Percentiles rank a stretch among this genome's conserved stretches.
phyloP scores from a whole-genome alignment of 805 yeast genomes.

The Lipomyces japonicus region DNA sequence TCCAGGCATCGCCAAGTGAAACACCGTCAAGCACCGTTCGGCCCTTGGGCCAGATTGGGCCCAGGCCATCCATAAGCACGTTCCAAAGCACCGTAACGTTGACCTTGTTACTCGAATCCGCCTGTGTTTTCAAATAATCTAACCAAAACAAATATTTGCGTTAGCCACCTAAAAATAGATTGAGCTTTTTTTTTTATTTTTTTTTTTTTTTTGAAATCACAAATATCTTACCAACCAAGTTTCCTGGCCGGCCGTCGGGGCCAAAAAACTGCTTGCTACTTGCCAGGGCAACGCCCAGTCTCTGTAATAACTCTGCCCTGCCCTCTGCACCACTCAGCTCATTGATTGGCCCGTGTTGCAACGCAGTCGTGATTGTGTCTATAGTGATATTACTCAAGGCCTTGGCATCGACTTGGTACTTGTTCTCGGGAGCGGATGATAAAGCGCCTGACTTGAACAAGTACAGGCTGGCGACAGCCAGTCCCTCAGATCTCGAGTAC shows the following conservation, averaged over 20 bases:
- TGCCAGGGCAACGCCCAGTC: constrained; percentile 48
- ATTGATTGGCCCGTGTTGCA: constrained; percentile 50
- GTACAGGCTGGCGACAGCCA: constrained; percentile 58
- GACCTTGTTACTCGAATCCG: constrained; percentile 36
- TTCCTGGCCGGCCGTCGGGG: constrained; percentile 50
- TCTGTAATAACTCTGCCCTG: constrained; percentile 45
- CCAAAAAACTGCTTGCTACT: constrained; percentile 46
- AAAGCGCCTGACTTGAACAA: constrained; percentile 52
- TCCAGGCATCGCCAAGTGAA: constrained; percentile 64
- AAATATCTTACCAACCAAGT: constrained; percentile 38
- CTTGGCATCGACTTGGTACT: constrained; percentile 46
- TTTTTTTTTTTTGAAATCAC: background rate
- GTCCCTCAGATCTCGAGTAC: constrained; percentile 54
- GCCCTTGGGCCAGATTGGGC: constrained; percentile 54
- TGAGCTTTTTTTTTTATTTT: background rate
- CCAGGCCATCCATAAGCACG: constrained; percentile 53
- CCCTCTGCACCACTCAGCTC: constrained; percentile 56
- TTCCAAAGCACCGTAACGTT: constrained; percentile 52
- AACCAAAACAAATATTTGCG: background rate
- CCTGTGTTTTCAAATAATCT: constrained; percentile 44
- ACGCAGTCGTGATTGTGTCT: constrained; percentile 41
- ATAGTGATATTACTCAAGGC: constrained; percentile 41
- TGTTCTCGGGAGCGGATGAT: constrained; percentile 38
- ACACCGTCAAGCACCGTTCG: constrained; percentile 50
- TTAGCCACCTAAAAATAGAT: background rate